phyloP scores from a whole-genome alignment of 2,329 filamentous ascomycete genomes.

The Epichloe hybrida region DNA sequence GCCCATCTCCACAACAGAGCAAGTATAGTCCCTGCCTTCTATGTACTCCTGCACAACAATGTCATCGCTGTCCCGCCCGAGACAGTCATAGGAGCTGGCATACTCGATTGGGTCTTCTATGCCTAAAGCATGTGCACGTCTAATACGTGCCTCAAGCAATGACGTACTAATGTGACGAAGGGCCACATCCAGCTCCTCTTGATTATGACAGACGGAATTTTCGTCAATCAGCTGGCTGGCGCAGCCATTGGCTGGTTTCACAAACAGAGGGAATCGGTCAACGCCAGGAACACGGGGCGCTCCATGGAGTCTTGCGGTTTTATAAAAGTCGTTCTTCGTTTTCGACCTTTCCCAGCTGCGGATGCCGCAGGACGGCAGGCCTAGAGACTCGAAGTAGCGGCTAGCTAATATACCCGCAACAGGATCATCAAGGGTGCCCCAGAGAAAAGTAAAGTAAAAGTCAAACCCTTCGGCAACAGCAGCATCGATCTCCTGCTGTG shows the following conservation, averaged over 20 bases:
- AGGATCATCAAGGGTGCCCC: neutral
- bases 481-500: neutral
- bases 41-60: slow-evolving; percentile 1
- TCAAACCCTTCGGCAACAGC: neutral
- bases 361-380: neutral
- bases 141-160: neutral
- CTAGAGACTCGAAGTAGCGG: neutral
- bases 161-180: neutral
- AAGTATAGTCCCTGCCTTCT: neutral
- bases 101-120: neutral
- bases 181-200: neutral
- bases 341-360: neutral
- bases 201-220: neutral
- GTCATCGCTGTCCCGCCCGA: neutral
- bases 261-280: neutral
- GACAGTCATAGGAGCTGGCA: neutral
- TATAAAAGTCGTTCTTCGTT: neutral
- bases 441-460: slow-evolving; percentile 1
- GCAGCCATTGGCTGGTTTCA: neutral
- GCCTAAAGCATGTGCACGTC: neutral
- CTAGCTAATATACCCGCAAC: neutral
- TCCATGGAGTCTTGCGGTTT: neutral
- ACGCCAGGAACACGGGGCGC: neutral
- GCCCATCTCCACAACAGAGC: neutral
- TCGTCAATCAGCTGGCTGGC: slow-evolving; percentile 1